Evolutionary conservation across 106 monocot genomes (phyloP).

Genomic region (Dendrobium chrysotoxum): DNA sequence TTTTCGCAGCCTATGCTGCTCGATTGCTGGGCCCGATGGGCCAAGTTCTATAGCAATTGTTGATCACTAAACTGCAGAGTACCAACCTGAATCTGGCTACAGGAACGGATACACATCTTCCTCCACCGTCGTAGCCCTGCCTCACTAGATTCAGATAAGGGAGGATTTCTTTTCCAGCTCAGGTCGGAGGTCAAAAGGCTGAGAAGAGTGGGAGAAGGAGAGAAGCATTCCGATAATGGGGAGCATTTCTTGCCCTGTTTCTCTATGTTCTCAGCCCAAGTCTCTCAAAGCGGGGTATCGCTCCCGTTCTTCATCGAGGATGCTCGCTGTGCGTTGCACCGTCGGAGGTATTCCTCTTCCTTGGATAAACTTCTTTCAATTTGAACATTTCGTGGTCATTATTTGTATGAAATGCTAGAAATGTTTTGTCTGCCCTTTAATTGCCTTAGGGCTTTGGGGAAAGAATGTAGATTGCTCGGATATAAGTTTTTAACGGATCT

Average conservation of each 20-base stretch:
- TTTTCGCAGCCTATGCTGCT: no score
- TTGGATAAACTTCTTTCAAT: background rate
- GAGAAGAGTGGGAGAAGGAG: background rate
- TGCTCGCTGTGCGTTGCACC: slow-evolving; percentile 14
- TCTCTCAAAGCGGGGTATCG: background rate
- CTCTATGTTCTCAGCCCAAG: slow-evolving; percentile 11
- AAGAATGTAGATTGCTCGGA: background rate
- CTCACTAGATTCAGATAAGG: background rate
- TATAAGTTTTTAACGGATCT: background rate
- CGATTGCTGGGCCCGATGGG: no score
- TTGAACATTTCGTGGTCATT: background rate
- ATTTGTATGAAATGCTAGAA: background rate
- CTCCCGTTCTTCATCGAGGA: slow-evolving; percentile 9
- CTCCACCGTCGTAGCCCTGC: no score
- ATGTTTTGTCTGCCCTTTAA: background rate
- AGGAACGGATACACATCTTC: background rate
- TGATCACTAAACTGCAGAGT: no score
- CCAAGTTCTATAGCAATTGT: no score
- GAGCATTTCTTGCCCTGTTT: slow-evolving; percentile 17
- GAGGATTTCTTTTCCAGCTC: background rate
- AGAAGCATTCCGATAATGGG: background rate
- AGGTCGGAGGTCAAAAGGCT: background rate
- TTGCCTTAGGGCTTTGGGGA: background rate
- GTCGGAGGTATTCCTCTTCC: slow-evolving; percentile 20
- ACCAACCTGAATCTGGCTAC: background rate